These are phyloP conservation scores for Zancudomyces culisetae DNA, from an alignment of 371 early-diverging fungal species.

Conservation along the genomic window DNA sequence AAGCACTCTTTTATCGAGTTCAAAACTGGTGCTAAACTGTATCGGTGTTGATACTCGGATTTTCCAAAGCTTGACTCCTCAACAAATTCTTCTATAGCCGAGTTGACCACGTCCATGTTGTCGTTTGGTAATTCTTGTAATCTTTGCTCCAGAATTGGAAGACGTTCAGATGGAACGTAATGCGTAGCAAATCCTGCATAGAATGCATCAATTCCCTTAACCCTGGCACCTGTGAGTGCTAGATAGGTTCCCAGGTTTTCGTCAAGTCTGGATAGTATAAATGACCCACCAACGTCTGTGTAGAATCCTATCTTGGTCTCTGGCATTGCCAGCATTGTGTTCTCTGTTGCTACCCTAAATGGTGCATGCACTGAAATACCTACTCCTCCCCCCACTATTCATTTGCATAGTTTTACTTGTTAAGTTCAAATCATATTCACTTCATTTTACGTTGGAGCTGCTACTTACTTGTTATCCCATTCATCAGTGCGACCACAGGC, in stretches of 20 bases:
- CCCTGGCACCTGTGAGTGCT: slow-evolving; percentile 70
- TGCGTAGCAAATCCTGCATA: slow-evolving; percentile 94
- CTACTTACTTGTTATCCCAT: slow-evolving; percentile 55
- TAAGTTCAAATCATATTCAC: too few species aligned
- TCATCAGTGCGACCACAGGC: slow-evolving; percentile 71
- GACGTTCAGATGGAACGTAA: slow-evolving; percentile 71
- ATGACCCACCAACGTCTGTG: slow-evolving; percentile 87
- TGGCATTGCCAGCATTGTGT: slow-evolving; percentile 81
- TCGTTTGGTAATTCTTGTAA: slow-evolving; percentile 62
- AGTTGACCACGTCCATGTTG: slow-evolving; percentile 68
- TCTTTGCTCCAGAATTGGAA: slow-evolving; percentile 59
- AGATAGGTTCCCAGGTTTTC: slow-evolving; percentile 82
- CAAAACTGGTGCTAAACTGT: slow-evolving; percentile 40
- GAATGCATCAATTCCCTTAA: slow-evolving; percentile 72
- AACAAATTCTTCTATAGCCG: slow-evolving; percentile 80
- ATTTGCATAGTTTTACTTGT: too few species aligned
- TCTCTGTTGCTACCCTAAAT: slow-evolving; percentile 86
- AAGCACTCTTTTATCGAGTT: slow-evolving; percentile 77
- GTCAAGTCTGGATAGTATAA: slow-evolving; percentile 80
- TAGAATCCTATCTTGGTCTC: slow-evolving; percentile 83
- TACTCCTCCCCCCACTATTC: slow-evolving; percentile 75
- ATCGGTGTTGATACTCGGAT: slow-evolving; percentile 4
- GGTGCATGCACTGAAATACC: slow-evolving; percentile 89
- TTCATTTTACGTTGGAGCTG: too few species aligned
- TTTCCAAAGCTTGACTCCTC: slow-evolving; percentile 26